Evolutionary conservation across 2,329 filamentous ascomycete genomes (phyloP).

Genomic region (Fusarium nurragi): DNA sequence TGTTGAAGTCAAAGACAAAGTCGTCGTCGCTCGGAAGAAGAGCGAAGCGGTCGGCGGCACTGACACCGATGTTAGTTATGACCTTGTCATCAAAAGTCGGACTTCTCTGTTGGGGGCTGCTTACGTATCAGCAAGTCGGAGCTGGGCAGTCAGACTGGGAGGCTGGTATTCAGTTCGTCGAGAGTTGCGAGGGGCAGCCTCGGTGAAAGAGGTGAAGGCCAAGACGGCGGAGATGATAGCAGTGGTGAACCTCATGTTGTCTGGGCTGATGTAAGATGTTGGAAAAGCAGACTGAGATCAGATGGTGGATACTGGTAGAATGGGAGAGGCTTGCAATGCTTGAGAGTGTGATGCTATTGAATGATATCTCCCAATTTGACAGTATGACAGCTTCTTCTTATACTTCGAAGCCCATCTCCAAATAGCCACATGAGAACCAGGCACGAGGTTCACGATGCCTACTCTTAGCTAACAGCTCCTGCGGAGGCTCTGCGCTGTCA

Average conservation of each 20-base stretch:
- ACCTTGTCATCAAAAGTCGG: not conserved
- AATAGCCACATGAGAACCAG: slow-evolving; percentile 6
- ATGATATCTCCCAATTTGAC: slow-evolving; percentile 28
- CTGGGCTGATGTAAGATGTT: slow-evolving; percentile 5
- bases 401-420: slow-evolving; percentile 19
- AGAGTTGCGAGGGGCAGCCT: slow-evolving; percentile 40
- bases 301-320: not conserved
- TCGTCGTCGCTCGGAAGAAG: slow-evolving; percentile 56
- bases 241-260: slow-evolving; percentile 47
- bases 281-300: not conserved
- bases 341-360: slow-evolving; percentile 29
- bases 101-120: slow-evolving; percentile 10
- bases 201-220: slow-evolving; percentile 50
- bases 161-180: slow-evolving; percentile 23
- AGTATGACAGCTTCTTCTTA: slow-evolving; percentile 37
- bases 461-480: slow-evolving; percentile 12
- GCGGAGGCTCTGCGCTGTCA: slow-evolving; percentile 16
- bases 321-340: not conserved
- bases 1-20: slow-evolving; percentile 62
- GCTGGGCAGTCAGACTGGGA: slow-evolving; percentile 51
- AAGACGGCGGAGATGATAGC: slow-evolving; percentile 51
- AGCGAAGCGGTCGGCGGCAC: slow-evolving; percentile 54
- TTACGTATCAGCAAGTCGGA: slow-evolving; percentile 53
- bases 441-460: slow-evolving; percentile 7
- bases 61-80: slow-evolving; percentile 36